Evolutionary conservation across 208 protist species (phyloP).

Genomic region (Balamuthia mandrillaris): DNA sequence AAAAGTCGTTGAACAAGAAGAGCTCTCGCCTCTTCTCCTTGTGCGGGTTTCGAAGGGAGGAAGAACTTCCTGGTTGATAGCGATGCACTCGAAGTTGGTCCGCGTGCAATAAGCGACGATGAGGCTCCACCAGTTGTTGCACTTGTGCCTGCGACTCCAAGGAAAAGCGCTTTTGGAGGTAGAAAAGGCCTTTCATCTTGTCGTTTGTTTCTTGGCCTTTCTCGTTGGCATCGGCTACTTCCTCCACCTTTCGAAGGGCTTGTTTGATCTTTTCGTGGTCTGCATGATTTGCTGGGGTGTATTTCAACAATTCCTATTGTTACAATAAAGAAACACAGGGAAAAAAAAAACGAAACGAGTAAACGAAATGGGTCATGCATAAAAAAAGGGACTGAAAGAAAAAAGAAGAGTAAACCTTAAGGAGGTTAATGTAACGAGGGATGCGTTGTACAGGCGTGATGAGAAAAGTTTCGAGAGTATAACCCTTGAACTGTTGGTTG

Average conservation of each 20-base stretch:
- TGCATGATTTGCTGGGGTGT: constrained; percentile 9
- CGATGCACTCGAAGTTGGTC: too few species aligned
- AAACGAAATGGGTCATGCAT: neutral
- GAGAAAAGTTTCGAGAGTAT: constrained; percentile 29
- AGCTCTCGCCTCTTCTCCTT: too few species aligned
- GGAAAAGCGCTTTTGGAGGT: constrained; percentile 24
- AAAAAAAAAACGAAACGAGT: too few species aligned
- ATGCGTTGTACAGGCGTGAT: constrained; percentile 34
- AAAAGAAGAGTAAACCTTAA: neutral
- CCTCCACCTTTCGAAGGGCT: constrained; percentile 1
- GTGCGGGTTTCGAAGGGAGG: too few species aligned
- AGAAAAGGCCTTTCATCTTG: constrained; percentile 3
- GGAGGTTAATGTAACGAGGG: constrained; percentile 25
- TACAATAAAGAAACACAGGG: too few species aligned
- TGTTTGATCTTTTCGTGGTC: neutral
- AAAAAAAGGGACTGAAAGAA: neutral
- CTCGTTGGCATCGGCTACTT: constrained; percentile 22
- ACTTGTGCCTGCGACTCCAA: too few species aligned
- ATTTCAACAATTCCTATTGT: constrained; percentile 7
- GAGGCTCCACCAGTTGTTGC: too few species aligned
- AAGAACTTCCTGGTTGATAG: too few species aligned
- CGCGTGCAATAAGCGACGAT: too few species aligned
- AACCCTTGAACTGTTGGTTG: constrained; percentile 35
- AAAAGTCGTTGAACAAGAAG: too few species aligned
- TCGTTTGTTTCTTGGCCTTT: neutral